phyloP scores from a whole-genome alignment of 2,329 filamentous ascomycete species.

The Dothistroma pini region DNA sequence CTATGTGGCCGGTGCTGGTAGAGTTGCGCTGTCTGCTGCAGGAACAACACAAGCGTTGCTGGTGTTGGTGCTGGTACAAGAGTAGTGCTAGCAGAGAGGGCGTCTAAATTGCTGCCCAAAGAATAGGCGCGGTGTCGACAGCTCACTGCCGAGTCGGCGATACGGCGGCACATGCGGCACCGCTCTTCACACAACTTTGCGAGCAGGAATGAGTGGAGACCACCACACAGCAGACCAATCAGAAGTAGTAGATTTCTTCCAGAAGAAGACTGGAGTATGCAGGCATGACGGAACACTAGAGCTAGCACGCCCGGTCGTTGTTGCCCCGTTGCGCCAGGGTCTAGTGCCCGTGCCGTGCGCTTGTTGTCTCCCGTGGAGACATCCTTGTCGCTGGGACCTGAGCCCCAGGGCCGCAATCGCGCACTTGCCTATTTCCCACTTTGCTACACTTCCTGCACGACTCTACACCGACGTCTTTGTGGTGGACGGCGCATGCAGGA shows the following conservation, averaged over 20 bases:
- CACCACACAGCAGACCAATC: not conserved
- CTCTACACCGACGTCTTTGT: not conserved
- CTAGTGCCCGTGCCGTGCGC: not conserved
- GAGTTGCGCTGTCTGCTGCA: constrained; percentile 6
- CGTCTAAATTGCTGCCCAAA: not conserved
- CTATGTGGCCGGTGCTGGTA: constrained; percentile 1
- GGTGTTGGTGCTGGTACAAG: not conserved
- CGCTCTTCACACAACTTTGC: not conserved
- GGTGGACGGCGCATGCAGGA: not conserved
- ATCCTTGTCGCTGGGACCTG: not conserved
- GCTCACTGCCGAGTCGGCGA: not conserved
- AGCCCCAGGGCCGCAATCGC: not conserved
- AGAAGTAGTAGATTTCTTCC: not conserved
- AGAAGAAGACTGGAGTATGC: not conserved
- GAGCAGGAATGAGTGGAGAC: not conserved
- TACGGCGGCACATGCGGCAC: not conserved
- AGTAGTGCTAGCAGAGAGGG: not conserved
- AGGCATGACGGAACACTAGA: not conserved
- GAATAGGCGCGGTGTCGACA: not conserved
- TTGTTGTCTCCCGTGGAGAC: not conserved
- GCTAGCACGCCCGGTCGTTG: not conserved
- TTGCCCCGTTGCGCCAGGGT: not conserved
- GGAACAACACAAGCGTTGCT: constrained; percentile 3
- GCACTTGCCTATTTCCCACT: not conserved
- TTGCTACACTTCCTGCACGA: not conserved